phyloP scores from a whole-genome alignment of 1,284 basidiomycete genomes.

The Pulveroboletus sp. region DNA sequence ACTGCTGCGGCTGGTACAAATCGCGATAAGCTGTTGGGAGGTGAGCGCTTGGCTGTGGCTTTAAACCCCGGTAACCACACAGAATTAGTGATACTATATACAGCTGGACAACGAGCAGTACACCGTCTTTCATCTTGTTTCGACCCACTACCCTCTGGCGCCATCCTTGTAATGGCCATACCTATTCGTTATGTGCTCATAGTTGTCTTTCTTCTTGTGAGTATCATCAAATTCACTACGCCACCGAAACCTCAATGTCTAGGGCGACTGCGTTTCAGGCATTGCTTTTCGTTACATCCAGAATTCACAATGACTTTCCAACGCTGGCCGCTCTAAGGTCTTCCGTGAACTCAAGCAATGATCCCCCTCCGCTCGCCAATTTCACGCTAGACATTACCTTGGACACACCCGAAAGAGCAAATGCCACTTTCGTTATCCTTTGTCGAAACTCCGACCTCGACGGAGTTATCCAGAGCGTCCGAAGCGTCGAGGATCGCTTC shows the following conservation, averaged over 20 bases:
- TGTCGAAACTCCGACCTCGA: constrained; percentile 48
- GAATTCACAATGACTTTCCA: not conserved
- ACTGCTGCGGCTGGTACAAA: too few relatives aligned
- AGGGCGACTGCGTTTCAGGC: not conserved
- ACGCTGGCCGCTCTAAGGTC: constrained; percentile 1
- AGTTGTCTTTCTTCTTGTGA: constrained; percentile 25
- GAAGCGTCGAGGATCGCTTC: constrained; percentile 60
- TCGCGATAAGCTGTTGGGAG: too few relatives aligned
- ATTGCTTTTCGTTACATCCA: constrained; percentile 18
- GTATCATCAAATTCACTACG: not conserved
- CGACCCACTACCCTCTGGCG: not conserved
- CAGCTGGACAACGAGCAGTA: not conserved
- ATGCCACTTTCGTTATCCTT: constrained; percentile 35
- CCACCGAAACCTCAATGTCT: not conserved
- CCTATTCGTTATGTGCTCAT: constrained; percentile 26
- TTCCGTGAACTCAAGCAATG: not conserved
- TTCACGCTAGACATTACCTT: not conserved
- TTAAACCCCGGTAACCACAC: not conserved
- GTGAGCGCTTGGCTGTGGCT: too few relatives aligned
- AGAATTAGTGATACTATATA: constrained; percentile 11
- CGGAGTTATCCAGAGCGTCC: constrained; percentile 54
- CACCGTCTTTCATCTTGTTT: not conserved
- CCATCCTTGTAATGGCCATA: constrained; percentile 20
- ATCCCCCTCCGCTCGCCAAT: not conserved
- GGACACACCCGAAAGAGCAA: constrained; percentile 20